Percentiles rank a stretch among this genome's conserved stretches.
Evolutionary conservation across 2,329 filamentous ascomycete genomes (phyloP).

Genomic region (Arthrobotrys pseudoclavata): DNA sequence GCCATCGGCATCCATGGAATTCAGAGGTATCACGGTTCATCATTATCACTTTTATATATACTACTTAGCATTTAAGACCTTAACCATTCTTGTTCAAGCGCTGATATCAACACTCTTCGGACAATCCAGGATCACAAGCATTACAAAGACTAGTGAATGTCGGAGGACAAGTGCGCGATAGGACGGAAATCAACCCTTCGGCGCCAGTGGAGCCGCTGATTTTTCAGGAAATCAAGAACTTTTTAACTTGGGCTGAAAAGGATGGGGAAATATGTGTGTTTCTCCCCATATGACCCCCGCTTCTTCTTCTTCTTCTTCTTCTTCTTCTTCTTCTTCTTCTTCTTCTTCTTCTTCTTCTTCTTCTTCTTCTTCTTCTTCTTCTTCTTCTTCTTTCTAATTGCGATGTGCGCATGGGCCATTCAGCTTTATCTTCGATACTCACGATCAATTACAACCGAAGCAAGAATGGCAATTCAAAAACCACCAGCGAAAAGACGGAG

Average conservation of each 20-base stretch:
- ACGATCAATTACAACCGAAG: constrained; percentile 51
- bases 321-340: neutral
- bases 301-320: neutral
- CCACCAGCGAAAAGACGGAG: constrained; percentile 47
- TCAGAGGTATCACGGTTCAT: constrained; percentile 27
- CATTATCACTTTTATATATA: neutral
- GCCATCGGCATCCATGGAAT: constrained; percentile 49
- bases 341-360: too few relatives aligned
- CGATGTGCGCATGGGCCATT: neutral
- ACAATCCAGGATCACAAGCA: constrained; percentile 46
- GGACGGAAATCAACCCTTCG: constrained; percentile 57
- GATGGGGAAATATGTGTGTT: constrained; percentile 54
- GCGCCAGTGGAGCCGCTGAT: constrained; percentile 49
- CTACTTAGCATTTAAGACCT: too few relatives aligned
- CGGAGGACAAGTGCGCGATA: constrained; percentile 51
- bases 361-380: neutral
- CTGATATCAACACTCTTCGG: constrained; percentile 6
- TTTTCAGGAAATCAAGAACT: constrained; percentile 55
- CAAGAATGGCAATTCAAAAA: constrained; percentile 42
- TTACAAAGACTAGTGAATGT: constrained; percentile 53
- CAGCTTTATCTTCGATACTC: constrained; percentile 48
- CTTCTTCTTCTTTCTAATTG: neutral
- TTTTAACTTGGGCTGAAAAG: constrained; percentile 52
- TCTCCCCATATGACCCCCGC: too few relatives aligned
- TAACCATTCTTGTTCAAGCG: neutral